Conservation (phyloP, 805 yeast species). For the Saitoella complicata region DNA sequence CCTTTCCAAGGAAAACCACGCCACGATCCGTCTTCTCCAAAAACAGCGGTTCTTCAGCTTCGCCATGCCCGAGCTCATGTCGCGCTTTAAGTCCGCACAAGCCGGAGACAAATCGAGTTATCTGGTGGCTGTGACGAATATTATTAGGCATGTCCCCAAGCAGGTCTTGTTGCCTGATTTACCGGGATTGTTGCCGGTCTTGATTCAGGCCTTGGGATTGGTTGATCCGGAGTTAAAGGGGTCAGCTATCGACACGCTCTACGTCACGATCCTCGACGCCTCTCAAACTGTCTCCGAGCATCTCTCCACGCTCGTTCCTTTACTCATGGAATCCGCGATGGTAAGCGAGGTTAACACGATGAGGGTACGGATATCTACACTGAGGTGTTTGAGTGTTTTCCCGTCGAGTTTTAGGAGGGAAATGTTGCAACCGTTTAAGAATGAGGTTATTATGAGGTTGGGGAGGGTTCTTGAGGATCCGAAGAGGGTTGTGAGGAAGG, state of each 20-base stretch:
- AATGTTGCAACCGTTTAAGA: constrained; percentile 36
- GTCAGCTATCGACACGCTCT: constrained; percentile 46
- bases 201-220: constrained; percentile 45
- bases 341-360: constrained; percentile 22
- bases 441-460: constrained; percentile 32
- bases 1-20: constrained; percentile 36
- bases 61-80: constrained; percentile 39
- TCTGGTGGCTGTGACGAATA: constrained; percentile 47
- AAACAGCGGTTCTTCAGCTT: constrained; percentile 64
- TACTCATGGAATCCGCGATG: constrained; percentile 25
- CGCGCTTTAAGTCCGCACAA: constrained; percentile 24
- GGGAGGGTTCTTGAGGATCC: constrained; percentile 50
- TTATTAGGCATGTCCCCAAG: constrained; percentile 48
- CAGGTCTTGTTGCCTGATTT: constrained; percentile 51
- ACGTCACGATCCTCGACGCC: constrained; percentile 39
- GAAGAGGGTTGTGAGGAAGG: constrained; percentile 56
- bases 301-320: constrained; percentile 40
- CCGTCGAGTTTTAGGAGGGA: constrained; percentile 25
- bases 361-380: constrained; percentile 37
- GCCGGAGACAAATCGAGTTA: constrained; percentile 30
- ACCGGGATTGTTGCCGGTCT: constrained; percentile 47
- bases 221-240: constrained; percentile 31
- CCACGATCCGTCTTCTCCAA: constrained; percentile 50
- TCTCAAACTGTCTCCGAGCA: constrained; percentile 29
- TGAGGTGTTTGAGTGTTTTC: constrained; percentile 41